These are phyloP conservation scores for Globisporangium sylvaticum DNA, from an alignment of 352 stramenopile species.

Conservation along the genomic window DNA sequence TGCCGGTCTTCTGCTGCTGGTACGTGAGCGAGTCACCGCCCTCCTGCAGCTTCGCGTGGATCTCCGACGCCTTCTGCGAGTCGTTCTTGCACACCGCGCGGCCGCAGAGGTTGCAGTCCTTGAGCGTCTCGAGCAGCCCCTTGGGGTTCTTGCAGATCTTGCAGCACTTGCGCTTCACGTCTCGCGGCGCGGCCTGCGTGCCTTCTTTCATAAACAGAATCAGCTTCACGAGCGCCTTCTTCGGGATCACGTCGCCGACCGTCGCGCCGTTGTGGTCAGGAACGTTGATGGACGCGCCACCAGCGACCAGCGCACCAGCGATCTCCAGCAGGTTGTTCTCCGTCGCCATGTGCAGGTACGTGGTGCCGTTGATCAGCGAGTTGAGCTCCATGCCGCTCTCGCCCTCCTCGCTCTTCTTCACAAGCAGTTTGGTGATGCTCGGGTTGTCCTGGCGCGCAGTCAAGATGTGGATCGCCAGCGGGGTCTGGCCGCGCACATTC, in stretches of 20 bases:
- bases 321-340: constrained; percentile 68
- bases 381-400: constrained; percentile 37
- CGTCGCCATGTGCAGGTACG: constrained; percentile 83
- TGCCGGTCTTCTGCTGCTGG: constrained; percentile 19
- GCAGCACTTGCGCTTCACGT: constrained; percentile 58
- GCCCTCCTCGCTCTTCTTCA: constrained; percentile 24
- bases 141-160: constrained; percentile 84
- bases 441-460: constrained; percentile 60
- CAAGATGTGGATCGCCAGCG: constrained; percentile 81
- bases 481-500: constrained; percentile 81
- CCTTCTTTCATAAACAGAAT: constrained; percentile 79
- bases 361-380: constrained; percentile 68
- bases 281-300: constrained; percentile 81
- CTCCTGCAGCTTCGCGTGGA: constrained; percentile 46
- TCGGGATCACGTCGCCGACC: constrained; percentile 72
- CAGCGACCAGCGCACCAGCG: constrained; percentile 55
- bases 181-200: constrained; percentile 50
- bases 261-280: constrained; percentile 73
- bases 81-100: constrained; percentile 80
- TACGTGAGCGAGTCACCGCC: constrained; percentile 23
- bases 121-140: constrained; percentile 65
- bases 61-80: constrained; percentile 72
- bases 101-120: constrained; percentile 73
- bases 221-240: constrained; percentile 73
- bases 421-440: constrained; percentile 51